These are phyloP conservation scores for Colletotrichum sp. DNA, from an alignment of 2,329 filamentous ascomycete genomes.

Conservation along the genomic window DNA sequence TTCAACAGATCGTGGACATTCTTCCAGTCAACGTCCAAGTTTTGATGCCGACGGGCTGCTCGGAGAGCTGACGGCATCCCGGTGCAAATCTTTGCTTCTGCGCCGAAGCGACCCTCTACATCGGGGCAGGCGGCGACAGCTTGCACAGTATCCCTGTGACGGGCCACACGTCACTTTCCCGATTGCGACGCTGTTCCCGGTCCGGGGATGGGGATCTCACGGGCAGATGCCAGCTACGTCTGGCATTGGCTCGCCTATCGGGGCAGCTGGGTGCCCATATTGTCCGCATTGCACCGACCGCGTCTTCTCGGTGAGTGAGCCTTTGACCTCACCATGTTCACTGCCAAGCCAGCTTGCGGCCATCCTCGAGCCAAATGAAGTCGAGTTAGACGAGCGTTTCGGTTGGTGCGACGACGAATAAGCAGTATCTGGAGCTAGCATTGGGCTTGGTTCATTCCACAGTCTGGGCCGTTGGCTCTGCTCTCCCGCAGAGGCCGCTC, in stretches of 20 bases:
- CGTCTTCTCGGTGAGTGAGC: background rate
- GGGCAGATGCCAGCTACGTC: background rate
- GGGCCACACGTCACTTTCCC: background rate
- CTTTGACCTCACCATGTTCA: fast-evolving
- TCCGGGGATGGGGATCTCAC: background rate
- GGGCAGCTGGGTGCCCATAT: background rate
- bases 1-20: fast-evolving
- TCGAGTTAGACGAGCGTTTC: background rate
- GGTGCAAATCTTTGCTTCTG: conserved; percentile 3
- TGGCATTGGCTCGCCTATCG: background rate
- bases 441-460: background rate
- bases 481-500: background rate
- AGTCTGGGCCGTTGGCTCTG: background rate
- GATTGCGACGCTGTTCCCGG: background rate
- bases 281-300: background rate
- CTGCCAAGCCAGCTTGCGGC: background rate
- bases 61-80: background rate
- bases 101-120: background rate
- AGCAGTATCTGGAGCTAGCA: background rate
- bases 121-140: background rate
- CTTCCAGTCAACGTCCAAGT: background rate
- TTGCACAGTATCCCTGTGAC: background rate
- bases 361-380: background rate
- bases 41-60: background rate
- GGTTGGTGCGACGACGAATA: background rate